phyloP scores from a whole-genome alignment of 2,329 filamentous ascomycete species.

The Epichloe baconii region DNA sequence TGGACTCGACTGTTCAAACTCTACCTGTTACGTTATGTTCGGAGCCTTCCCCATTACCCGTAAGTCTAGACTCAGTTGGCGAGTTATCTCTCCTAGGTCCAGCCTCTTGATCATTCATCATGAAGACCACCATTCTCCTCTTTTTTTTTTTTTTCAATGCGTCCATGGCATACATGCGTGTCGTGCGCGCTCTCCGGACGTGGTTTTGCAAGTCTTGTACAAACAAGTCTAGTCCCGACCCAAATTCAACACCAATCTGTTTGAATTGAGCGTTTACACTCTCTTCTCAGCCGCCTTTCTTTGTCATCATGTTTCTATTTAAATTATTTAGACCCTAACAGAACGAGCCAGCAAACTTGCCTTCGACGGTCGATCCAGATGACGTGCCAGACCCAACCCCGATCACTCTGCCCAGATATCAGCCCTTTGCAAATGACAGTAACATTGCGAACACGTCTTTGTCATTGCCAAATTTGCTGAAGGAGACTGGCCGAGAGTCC shows the following conservation, averaged over 20 bases:
- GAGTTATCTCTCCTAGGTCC: background rate
- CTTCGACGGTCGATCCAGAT: constrained; percentile 27
- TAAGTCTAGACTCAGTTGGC: constrained; percentile 16
- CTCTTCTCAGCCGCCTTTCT: background rate
- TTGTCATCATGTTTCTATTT: background rate
- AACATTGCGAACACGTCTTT: constrained; percentile 25
- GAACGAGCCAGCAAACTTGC: constrained; percentile 15
- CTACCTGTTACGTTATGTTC: constrained; percentile 24
- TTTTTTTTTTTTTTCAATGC: background rate
- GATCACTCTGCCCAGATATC: constrained; percentile 35
- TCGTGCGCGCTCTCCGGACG: background rate
- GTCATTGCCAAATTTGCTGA: constrained; percentile 30
- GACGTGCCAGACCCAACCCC: constrained; percentile 45
- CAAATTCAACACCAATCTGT: background rate
- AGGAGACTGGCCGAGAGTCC: constrained; percentile 37
- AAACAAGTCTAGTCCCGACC: background rate
- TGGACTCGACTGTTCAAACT: background rate
- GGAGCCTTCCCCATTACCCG: constrained; percentile 27
- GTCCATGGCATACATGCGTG: background rate
- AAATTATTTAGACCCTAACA: constrained; percentile 3
- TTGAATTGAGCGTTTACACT: background rate
- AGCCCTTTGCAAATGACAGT: constrained; percentile 23
- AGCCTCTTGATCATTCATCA: background rate
- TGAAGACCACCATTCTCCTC: background rate
- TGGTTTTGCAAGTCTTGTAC: background rate